A percentile compares a stretch with the other conserved stretches of the same genome.
These are phyloP conservation scores for Citrus unshiu DNA, from an alignment of 345 rosid species.

Conservation along the genomic window DNA sequence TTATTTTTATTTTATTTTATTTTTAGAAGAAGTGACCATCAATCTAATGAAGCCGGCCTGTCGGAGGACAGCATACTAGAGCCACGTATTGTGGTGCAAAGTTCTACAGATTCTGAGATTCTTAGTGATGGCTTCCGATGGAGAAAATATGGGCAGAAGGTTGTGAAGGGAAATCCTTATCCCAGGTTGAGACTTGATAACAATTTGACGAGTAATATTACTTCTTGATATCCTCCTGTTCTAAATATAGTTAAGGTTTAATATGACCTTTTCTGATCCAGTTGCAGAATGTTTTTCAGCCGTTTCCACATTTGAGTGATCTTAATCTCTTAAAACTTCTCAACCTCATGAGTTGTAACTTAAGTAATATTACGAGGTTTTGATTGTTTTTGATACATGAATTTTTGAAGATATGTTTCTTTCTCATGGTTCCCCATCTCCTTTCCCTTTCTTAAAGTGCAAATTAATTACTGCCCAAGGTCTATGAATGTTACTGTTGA, in stretches of 20 bases:
- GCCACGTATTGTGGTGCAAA: constrained; percentile 33
- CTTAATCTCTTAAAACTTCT: not conserved
- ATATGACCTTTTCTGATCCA: not conserved
- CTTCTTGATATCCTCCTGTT: not conserved
- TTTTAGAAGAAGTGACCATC: constrained; percentile 59
- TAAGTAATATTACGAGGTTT: not conserved
- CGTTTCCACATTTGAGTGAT: not conserved
- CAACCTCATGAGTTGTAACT: not conserved
- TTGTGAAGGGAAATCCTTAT: constrained; percentile 91
- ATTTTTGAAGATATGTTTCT: not conserved
- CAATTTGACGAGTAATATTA: not conserved
- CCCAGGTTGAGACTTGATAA: constrained; percentile 52
- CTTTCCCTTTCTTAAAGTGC: not conserved
- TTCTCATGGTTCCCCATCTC: not conserved
- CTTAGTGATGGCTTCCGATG: constrained; percentile 92
- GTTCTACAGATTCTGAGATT: constrained; percentile 67
- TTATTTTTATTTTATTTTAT: not conserved
- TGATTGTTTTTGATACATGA: not conserved
- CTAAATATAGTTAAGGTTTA: not conserved
- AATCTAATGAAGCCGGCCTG: constrained; percentile 45
- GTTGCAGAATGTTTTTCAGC: not conserved
- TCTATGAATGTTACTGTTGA: not conserved
- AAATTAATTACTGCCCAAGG: not conserved
- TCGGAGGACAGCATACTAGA: constrained; percentile 39
- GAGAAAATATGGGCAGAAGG: constrained; percentile 98